These are phyloP conservation scores for Geotrichum citri-aurantii DNA, from an alignment of 1,139 yeast species.

Conservation along the genomic window DNA sequence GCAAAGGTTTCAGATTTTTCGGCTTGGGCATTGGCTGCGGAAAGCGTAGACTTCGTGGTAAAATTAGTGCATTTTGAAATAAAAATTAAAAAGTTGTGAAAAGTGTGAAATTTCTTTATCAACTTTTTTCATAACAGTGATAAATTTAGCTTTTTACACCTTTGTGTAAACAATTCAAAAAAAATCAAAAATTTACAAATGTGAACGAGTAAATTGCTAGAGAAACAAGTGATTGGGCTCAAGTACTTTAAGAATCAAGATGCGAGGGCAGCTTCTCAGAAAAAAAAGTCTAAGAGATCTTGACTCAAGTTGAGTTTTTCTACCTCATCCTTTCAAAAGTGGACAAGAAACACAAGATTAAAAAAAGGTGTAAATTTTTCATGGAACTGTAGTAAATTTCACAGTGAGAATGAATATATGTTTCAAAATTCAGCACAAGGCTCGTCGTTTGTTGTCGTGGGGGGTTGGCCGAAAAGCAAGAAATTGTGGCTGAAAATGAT, in stretches of 20 bases:
- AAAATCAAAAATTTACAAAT: constrained; percentile 42
- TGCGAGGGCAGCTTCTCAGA: constrained; percentile 51
- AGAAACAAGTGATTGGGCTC: constrained; percentile 54
- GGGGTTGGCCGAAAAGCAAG: background rate
- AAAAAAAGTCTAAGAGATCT: constrained; percentile 42
- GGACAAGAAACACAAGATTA: background rate
- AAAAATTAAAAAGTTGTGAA: too few species aligned
- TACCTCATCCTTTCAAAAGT: too few species aligned
- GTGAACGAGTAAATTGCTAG: constrained; percentile 44
- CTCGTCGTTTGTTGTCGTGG: background rate
- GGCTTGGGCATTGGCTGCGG: too few species aligned
- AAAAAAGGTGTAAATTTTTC: too few species aligned
- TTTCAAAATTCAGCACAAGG: background rate
- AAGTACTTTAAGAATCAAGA: constrained; percentile 43
- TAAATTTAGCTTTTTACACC: too few species aligned
- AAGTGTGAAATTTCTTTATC: too few species aligned
- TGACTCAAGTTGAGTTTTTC: constrained; percentile 46
- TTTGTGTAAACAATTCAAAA: too few species aligned
- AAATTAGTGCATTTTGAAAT: too few species aligned
- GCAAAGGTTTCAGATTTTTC: too few species aligned
- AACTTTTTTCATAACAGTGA: too few species aligned
- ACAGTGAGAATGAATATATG: background rate
- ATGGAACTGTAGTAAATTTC: too few species aligned
- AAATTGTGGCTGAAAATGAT: background rate
- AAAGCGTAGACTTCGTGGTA: too few species aligned